Conservation (phyloP, 2,329 filamentous ascomycete species). For the Fusarium illudens region DNA sequence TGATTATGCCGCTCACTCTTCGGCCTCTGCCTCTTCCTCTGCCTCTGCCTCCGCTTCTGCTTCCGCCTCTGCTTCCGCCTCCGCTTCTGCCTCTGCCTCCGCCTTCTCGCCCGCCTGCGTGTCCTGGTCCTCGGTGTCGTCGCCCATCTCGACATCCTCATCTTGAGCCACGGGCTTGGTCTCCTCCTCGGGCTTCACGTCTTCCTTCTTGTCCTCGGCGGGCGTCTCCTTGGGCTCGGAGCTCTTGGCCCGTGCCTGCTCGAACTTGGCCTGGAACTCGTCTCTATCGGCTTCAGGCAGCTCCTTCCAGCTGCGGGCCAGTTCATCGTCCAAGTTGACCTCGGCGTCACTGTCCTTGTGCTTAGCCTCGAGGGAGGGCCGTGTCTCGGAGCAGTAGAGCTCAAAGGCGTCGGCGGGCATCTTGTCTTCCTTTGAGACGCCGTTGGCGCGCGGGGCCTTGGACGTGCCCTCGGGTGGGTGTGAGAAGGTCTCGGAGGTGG, state of each 20-base stretch:
- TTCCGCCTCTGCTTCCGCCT: no score
- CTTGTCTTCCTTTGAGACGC: slow-evolving; percentile 52
- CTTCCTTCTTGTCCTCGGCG: slow-evolving; percentile 37
- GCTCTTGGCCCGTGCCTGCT: slow-evolving; percentile 38
- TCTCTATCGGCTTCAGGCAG: slow-evolving; percentile 60
- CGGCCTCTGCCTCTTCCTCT: no score
- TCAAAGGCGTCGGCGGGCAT: slow-evolving; percentile 61
- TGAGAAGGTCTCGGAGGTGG: slow-evolving; percentile 60
- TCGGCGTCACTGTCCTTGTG: slow-evolving; percentile 47
- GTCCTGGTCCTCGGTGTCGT: slow-evolving; percentile 55
- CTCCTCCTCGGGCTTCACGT: slow-evolving; percentile 40
- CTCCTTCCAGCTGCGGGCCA: slow-evolving; percentile 64
- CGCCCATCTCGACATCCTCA: slow-evolving; percentile 60
- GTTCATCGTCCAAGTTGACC: slow-evolving; percentile 61
- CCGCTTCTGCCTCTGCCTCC: no score
- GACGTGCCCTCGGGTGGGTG: slow-evolving; percentile 43
- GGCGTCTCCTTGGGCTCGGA: slow-evolving; percentile 39
- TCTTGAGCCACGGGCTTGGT: slow-evolving; percentile 50
- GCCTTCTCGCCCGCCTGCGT: slow-evolving; percentile 47
- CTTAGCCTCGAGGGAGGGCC: slow-evolving; percentile 55
- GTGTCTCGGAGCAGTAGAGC: slow-evolving; percentile 62
- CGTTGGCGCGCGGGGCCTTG: slow-evolving; percentile 51
- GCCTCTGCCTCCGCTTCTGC: no score
- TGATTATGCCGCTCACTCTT: slow-evolving; percentile 39
- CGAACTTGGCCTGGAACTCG: slow-evolving; percentile 53